Percentiles rank a stretch among this genome's conserved stretches.
Evolutionary conservation across 352 stramenopile genomes (phyloP).

Genomic region (Phytopythium mirpurense): DNA sequence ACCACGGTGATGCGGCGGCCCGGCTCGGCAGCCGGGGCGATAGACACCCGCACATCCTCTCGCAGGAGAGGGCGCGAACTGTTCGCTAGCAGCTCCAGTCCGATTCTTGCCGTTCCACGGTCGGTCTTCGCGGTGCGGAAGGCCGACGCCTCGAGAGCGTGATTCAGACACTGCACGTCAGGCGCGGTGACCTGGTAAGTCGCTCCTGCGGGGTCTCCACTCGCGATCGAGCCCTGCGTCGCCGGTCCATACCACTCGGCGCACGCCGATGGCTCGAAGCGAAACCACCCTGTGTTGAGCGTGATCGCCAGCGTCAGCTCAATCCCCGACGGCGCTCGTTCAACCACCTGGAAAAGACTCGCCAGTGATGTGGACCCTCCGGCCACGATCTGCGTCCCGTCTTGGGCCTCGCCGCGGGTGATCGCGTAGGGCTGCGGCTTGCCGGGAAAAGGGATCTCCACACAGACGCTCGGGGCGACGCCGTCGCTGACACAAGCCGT

Average conservation of each 20-base stretch:
- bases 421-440: background rate
- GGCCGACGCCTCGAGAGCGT: conserved; percentile 11
- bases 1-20: background rate
- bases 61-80: conserved; percentile 4
- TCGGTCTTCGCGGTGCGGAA: conserved; percentile 2
- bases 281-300: background rate
- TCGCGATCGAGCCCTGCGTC: background rate
- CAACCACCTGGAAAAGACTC: background rate
- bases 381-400: background rate
- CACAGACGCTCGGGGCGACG: conserved; percentile 9
- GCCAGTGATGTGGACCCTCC: background rate
- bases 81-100: conserved; percentile 13
- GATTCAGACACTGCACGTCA: conserved; percentile 19
- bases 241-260: background rate
- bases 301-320: conserved; percentile 2
- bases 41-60: background rate
- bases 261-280: background rate
- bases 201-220: background rate
- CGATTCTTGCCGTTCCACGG: conserved; percentile 4
- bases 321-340: background rate
- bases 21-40: background rate
- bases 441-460: conserved; percentile 16
- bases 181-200: conserved; percentile 8
- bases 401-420: background rate
- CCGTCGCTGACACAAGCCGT: conserved; percentile 28